Evolutionary conservation across 2,329 filamentous ascomycete genomes (phyloP), one percentile per base, ranked within the genome.

Genomic region (Paramyrothecium roridum): DNA sequence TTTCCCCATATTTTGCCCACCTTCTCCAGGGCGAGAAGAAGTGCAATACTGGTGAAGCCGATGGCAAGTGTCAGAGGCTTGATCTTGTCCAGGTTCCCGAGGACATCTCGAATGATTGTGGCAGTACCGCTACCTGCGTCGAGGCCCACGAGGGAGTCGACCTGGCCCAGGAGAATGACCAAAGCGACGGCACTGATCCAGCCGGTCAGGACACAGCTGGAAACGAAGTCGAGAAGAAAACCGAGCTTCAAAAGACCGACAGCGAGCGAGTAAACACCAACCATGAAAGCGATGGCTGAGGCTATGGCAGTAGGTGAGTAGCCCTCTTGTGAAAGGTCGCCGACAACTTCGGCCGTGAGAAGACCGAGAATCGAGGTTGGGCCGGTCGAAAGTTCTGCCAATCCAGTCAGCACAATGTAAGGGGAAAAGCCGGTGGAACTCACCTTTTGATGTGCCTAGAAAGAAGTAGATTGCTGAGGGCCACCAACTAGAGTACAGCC

Each of bases 141-240:
- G 11, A 83, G 76, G 11, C 85, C 85, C 2, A 88, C 78, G 0
- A 88, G 77, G 1, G 81, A 81, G 3, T 77, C 81, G 54, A 88
- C 78, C 65, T 88, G 85, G n/a, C 83, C 84, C 51, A 87, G 79
- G 21, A 83, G 80, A 63, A 88, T 88, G 30, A 83, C 85, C 50
- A 88, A 80, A 22, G 84, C 85, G 1, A 85, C 84, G 2, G 85
- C 84, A 0, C 84, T 85, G 61, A 88, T 86, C 70, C 87, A 88
- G 4, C 85, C 85, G 8, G 77, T 83, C 1, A 88, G 75, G 2
- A 88, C 82, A 0, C 85, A 85, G 1, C 85, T 76, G 0, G 85
- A 87, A 60, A 88, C 82, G 61, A 86, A 88, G 57, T 88, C 84
- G 20, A 88, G 76, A 6, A 88, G 73, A 65, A 86, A 88, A 1